These are phyloP conservation scores for Cryphonectria japonica DNA, from an alignment of 2,329 filamentous ascomycete genomes.

Conservation along the genomic window DNA sequence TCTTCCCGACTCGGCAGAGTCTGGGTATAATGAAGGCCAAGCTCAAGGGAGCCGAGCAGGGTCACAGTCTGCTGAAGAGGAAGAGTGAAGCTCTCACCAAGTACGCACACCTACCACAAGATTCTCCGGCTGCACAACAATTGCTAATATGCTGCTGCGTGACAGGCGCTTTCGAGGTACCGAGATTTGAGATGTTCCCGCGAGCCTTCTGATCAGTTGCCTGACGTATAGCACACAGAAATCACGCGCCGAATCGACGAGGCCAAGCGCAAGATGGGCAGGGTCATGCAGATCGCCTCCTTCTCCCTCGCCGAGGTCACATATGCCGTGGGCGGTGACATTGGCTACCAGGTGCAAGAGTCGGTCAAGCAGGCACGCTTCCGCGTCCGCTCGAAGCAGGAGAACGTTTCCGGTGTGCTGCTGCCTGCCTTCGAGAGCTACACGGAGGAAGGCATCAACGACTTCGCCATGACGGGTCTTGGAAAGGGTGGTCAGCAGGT, in stretches of 20 bases:
- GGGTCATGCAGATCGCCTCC: conserved; percentile 98
- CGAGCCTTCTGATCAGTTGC: neutral
- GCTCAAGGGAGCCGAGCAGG: conserved; percentile 89
- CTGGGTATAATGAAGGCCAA: conserved; percentile 97
- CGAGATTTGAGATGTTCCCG: conserved; percentile 30
- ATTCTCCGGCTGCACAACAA: conserved; percentile 9
- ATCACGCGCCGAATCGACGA: conserved; percentile 98
- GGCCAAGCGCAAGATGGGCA: conserved; percentile 98
- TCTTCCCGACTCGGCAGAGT: conserved; percentile 97
- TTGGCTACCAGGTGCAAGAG: conserved; percentile 96
- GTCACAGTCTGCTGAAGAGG: conserved; percentile 92
- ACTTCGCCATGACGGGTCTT: conserved; percentile 93
- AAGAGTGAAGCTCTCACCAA: conserved; percentile 99
- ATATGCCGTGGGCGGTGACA: conserved; percentile 93
- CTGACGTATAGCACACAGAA: conserved; percentile 56
- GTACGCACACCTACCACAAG: conserved; percentile 53
- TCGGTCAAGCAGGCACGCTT: conserved; percentile 92
- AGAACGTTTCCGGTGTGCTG: conserved; percentile 97
- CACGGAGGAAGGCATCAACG: conserved; percentile 84
- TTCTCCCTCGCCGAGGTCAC: conserved; percentile 98
- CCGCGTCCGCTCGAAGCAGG: conserved; percentile 90
- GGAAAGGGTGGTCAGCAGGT: conserved; percentile 98
- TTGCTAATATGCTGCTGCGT: conserved; percentile 7
- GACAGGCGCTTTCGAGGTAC: conserved; percentile 84
- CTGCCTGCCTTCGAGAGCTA: conserved; percentile 93